Evolutionary conservation across 2,329 filamentous ascomycete species (phyloP).

Genomic region (Xylaria digitata): DNA sequence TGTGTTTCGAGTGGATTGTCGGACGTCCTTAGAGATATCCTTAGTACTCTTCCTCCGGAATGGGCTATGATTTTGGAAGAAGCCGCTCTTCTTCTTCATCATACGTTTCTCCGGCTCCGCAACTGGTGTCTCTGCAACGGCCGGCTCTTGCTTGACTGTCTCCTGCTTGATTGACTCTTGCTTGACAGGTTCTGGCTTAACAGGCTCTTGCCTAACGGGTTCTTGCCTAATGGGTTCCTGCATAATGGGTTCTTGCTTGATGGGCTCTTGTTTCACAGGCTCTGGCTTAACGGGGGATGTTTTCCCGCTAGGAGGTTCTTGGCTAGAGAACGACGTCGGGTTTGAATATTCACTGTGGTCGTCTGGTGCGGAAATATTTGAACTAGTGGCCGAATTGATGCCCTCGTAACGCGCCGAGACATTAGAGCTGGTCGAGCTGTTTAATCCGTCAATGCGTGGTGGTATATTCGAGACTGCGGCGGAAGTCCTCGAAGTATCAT

Average conservation of each 20-base stretch:
- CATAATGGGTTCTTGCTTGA: too few species aligned
- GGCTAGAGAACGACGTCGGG: slow-evolving; percentile 87
- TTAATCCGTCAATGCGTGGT: slow-evolving; percentile 17
- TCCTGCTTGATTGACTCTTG: slow-evolving; percentile 38
- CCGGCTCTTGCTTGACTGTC: slow-evolving; percentile 55
- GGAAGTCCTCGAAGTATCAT: slow-evolving; percentile 14
- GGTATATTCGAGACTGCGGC: slow-evolving; percentile 10
- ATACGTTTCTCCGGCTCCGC: slow-evolving; percentile 71
- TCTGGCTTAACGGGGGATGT: slow-evolving; percentile 60
- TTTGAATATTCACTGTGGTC: slow-evolving; percentile 92
- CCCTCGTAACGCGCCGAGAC: slow-evolving; percentile 22
- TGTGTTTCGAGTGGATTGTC: slow-evolving; percentile 65
- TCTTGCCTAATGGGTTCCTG: too few species aligned
- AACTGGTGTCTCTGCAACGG: slow-evolving; percentile 68
- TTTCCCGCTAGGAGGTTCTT: slow-evolving; percentile 80
- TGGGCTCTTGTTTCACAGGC: slow-evolving; percentile 52
- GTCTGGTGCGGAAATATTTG: slow-evolving; percentile 74
- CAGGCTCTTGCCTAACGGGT: too few species aligned
- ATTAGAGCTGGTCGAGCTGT: slow-evolving; percentile 29
- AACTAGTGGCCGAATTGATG: slow-evolving; percentile 33
- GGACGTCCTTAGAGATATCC: slow-evolving; percentile 74
- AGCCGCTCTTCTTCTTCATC: slow-evolving; percentile 79
- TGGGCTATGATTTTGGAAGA: slow-evolving; percentile 92
- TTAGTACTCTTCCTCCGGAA: slow-evolving; percentile 94
- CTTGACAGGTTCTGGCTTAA: too few species aligned